A percentile compares a stretch with the other conserved stretches of the same genome.
phyloP scores from a whole-genome alignment of 306 rosid genomes.

The Cicer chorassanicum region DNA sequence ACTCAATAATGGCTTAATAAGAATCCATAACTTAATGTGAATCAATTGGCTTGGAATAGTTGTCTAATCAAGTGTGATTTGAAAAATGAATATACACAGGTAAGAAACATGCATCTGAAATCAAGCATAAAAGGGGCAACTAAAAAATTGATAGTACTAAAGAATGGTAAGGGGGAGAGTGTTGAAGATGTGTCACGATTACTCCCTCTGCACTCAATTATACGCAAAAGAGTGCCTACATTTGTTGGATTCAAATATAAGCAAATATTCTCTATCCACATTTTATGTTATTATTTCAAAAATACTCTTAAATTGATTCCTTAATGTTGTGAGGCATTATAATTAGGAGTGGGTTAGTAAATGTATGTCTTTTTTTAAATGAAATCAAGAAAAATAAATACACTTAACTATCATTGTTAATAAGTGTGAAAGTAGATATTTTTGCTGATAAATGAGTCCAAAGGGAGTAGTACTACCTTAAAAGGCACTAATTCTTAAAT shows the following conservation, averaged over 20 bases:
- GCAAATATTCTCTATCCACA: too few relatives aligned
- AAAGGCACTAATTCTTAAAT: conserved; percentile 27
- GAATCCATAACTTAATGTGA: conserved; percentile 1
- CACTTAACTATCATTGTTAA: too few relatives aligned
- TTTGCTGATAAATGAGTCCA: neutral
- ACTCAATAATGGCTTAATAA: neutral
- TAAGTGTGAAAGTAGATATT: too few relatives aligned
- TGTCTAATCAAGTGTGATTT: conserved; percentile 8
- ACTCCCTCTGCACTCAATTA: neutral
- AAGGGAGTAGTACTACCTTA: neutral
- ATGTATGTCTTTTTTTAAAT: too few relatives aligned
- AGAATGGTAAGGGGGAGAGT: conserved; percentile 7
- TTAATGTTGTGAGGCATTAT: too few relatives aligned
- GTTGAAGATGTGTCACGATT: neutral
- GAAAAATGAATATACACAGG: conserved; percentile 4
- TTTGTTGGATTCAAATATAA: too few relatives aligned
- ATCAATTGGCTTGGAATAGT: conserved; percentile 12
- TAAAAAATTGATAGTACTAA: conserved; percentile 8
- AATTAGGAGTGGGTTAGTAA: too few relatives aligned
- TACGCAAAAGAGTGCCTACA: neutral
- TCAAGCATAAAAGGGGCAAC: neutral
- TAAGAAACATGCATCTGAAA: conserved; percentile 25
- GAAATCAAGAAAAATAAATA: too few relatives aligned
- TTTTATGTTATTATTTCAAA: too few relatives aligned
- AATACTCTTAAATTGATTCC: too few relatives aligned